phyloP scores from a whole-genome alignment of 768 basidiomycete genomes.

The Podaxis rugospora region DNA sequence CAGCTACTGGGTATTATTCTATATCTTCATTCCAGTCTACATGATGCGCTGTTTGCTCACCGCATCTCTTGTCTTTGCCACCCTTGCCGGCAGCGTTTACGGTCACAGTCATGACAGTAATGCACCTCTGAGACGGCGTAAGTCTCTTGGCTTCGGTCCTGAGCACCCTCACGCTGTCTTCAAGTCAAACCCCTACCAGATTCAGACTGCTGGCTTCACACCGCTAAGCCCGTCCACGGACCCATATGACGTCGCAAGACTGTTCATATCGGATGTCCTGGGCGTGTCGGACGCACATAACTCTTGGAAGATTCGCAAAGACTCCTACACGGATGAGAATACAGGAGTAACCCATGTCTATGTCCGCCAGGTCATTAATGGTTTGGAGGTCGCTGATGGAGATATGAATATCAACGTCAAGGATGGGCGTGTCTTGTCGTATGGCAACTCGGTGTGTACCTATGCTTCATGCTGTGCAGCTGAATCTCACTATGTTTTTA shows the following conservation, averaged over 20 bases:
- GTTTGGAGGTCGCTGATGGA: constrained; percentile 84
- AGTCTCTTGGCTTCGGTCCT: constrained; percentile 90
- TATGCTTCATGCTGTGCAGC: not conserved
- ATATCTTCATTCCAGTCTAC: constrained; percentile 1
- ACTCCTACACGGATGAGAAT: constrained; percentile 82
- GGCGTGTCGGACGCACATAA: constrained; percentile 27
- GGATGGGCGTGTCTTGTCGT: constrained; percentile 78
- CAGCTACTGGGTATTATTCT: not conserved
- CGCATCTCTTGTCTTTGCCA: constrained; percentile 56
- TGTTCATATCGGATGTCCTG: constrained; percentile 54
- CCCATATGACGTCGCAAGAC: constrained; percentile 57
- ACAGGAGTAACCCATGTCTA: constrained; percentile 91
- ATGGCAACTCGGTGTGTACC: constrained; percentile 75
- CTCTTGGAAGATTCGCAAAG: constrained; percentile 62
- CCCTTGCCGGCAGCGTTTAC: constrained; percentile 52
- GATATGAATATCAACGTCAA: constrained; percentile 93
- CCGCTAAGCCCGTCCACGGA: constrained; percentile 35
- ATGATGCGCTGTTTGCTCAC: constrained; percentile 63
- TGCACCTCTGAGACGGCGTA: constrained; percentile 54
- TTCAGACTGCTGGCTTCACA: constrained; percentile 38
- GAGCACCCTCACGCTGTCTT: constrained; percentile 70
- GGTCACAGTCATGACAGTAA: constrained; percentile 34
- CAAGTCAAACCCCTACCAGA: constrained; percentile 42
- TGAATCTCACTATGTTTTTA: constrained; percentile 21
- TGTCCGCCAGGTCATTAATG: constrained; percentile 78